Evolutionary conservation across 768 basidiomycete genomes (phyloP).

Genomic region (Suillus luteus): DNA sequence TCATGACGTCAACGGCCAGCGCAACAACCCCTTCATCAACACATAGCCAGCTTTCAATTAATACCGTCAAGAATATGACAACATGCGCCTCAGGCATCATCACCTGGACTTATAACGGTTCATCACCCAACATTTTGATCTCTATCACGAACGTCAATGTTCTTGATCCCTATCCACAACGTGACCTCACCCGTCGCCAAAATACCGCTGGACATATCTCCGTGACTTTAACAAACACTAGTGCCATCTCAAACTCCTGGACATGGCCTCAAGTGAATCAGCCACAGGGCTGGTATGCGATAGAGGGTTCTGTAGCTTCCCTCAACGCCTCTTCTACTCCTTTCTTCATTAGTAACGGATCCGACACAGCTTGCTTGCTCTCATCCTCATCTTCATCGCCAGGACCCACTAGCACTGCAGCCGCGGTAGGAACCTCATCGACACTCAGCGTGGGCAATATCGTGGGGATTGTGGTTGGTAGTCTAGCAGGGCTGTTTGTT

Average conservation of each 20-base stretch:
- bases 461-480: slow-evolving; percentile 55
- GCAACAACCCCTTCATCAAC: slow-evolving; percentile 17
- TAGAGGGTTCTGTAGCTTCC: slow-evolving; percentile 25
- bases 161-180: slow-evolving; percentile 18
- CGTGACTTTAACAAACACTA: slow-evolving; percentile 27
- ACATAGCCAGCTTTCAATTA: slow-evolving; percentile 23
- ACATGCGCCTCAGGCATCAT: slow-evolving; percentile 37
- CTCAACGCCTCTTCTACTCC: slow-evolving; percentile 23
- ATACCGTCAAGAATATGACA: slow-evolving; percentile 31
- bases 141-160: slow-evolving; percentile 43
- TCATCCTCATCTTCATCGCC: slow-evolving; percentile 14
- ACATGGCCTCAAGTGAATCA: slow-evolving; percentile 50
- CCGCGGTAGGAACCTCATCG: slow-evolving; percentile 10
- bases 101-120: slow-evolving; percentile 44
- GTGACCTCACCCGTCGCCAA: slow-evolving; percentile 15
- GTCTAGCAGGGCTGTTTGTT: slow-evolving; percentile 37
- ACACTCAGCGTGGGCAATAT: slow-evolving; percentile 42
- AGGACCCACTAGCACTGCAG: slow-evolving; percentile 10
- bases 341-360: slow-evolving; percentile 42
- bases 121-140: slow-evolving; percentile 32
- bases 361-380: slow-evolving; percentile 37
- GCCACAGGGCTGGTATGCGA: slow-evolving; percentile 49
- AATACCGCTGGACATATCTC: slow-evolving; percentile 16
- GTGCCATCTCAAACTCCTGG: slow-evolving; percentile 32
- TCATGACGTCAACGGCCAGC: slow-evolving; percentile 10